Evolutionary conservation across 441 rosid genomes (phyloP), one percentile per base, ranked within the genome.

Genomic region (Pelargonium fulgidum): DNA sequence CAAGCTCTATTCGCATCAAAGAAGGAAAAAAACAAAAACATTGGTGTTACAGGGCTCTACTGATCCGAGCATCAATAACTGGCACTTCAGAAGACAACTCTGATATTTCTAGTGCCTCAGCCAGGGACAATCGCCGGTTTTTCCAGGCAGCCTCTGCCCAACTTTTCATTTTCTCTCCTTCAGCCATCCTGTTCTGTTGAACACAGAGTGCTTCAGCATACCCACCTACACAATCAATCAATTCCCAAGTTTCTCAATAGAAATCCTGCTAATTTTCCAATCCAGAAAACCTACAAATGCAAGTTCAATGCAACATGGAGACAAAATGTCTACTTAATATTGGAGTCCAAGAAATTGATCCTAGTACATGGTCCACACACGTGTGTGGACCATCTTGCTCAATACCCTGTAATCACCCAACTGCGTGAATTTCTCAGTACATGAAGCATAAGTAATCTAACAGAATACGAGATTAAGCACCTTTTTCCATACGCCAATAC

Each of bases 71-170:
- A 78, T 91, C 97, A 69, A 91, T 76, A 50, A 88, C 78, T 1
- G 86, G 77, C 69, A 73, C 74, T 76, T 70, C 39, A 62, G 67
- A 56, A 70, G 77, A 68, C 36, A 81, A 69, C 73, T 75, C 85
- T 0, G 87, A 70, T 64, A 74, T 67, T 59, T 85, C 81, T 72
- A 91, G 71, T n/a, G 87, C 95, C 68, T 89, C 90, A 0, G 89
- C 70, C 33, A 89, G 83, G 42, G 91, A 79, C 65, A 88, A 65
- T 24, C 90, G 90, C 66, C 6, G 63, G 76, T 85, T 90, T 76
- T 81, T 81, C 91, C 96, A 85, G 6, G 72, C 82, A 19, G 83
- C 65, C 79, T 85, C 86, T 58, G 92, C 90, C 96, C 87, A 88
- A 66, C 71, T 71, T 70, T 83, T 87, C 89, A 87, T 79, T 69